Base-by-base conservation (phyloP, 139 green algal species). In the Auxenochlorella protothecoides region DNA sequence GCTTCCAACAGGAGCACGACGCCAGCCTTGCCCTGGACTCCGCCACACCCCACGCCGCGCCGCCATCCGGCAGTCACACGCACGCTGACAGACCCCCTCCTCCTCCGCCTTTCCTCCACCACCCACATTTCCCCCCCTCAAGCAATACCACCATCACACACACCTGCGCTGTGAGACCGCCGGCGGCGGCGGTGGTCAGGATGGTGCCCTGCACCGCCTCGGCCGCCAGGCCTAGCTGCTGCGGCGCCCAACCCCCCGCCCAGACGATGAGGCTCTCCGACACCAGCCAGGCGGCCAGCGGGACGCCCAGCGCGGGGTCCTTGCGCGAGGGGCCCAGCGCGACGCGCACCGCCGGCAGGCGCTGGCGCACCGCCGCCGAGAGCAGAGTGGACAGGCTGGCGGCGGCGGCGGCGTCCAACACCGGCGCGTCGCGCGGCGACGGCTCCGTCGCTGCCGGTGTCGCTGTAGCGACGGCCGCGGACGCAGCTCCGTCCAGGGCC, bases 211-310 rank as follows among this genome's bases (percentile, higher is more conserved):
- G 65, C 70, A 81, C 53, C 64, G 64, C 62, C 71, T 52, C 15
- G 16, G 51, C 59, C 9, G 44, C 53, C 9, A 52, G 53, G 54
- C 54, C 10, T 63, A 84, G 69, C 69, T 83, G 69, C 8, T 62
- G 5, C 11, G 76, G 13, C 0, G 63, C 55, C 82, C 82, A 87
- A 10, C n/a, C 27, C n/a, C 68, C 13, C 4, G 82, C 74, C 82
- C 82, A 87, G 14, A 68, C 55, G n/a, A 87, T 71, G 15, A 87
- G 67, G 67, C 66, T 78, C 66, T 83, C 79, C 57, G 76, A 73
- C 27, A 85, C 63, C 56, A 87, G 70, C 82, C 82, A 87, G 27
- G 79, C 82, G 8, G 82, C 70, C 3, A 84, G 67, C 6, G 80
- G 82, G 72, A 87, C 81, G 65, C 63, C 62, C 9, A 87, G 71